phyloP scores from a whole-genome alignment of 352 stramenopile genomes.

The Phytophthora foliorum region DNA sequence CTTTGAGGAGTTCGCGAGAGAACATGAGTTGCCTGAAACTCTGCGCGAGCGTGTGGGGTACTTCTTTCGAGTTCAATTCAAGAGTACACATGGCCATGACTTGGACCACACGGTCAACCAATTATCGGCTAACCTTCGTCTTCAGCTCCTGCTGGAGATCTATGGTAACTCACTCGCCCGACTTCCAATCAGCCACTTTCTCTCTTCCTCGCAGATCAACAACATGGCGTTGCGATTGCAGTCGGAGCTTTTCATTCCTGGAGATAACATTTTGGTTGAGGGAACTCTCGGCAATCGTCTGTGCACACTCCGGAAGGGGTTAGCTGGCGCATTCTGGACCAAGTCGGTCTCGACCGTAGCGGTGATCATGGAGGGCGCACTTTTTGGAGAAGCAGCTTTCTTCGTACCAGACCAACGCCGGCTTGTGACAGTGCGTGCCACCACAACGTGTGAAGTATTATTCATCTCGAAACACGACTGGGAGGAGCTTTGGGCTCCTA shows the following conservation, averaged over 20 bases:
- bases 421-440: too few species aligned
- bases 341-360: too few species aligned
- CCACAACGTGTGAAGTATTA: too few species aligned
- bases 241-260: slow-evolving; percentile 76
- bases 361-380: too few species aligned
- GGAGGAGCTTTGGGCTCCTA: too few species aligned
- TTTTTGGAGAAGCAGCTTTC: too few species aligned
- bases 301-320: too few species aligned
- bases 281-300: slow-evolving; percentile 71
- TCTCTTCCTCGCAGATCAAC: slow-evolving; percentile 68
- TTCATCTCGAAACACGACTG: too few species aligned
- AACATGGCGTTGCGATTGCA: slow-evolving; percentile 70
- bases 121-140: slow-evolving; percentile 70
- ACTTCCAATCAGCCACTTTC: slow-evolving; percentile 66
- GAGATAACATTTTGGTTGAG: slow-evolving; percentile 70
- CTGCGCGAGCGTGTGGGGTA: slow-evolving; percentile 61
- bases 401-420: too few species aligned
- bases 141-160: slow-evolving; percentile 82
- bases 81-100: slow-evolving; percentile 60
- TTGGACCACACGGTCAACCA: slow-evolving; percentile 61
- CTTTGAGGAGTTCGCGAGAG: slow-evolving; percentile 78
- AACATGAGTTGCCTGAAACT: slow-evolving; percentile 54
- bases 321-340: too few species aligned
- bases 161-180: slow-evolving; percentile 60
- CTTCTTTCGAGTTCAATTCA: slow-evolving; percentile 72